phyloP scores from a whole-genome alignment of 2,329 filamentous ascomycete species.

The Calonectria fujianensis region DNA sequence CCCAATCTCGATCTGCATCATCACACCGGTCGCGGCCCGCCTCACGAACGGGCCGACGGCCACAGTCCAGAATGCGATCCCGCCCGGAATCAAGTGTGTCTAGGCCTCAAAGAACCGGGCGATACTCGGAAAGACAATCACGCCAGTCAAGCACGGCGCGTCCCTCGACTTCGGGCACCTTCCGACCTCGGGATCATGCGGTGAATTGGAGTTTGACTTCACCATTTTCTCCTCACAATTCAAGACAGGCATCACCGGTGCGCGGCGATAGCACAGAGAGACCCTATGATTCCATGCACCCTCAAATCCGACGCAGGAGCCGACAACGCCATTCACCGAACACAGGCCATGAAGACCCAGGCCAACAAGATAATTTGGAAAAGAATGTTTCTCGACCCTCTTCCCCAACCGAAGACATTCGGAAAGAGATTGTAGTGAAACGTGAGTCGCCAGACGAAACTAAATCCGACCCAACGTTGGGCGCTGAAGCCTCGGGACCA shows the following conservation, averaged over 20 bases:
- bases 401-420: neutral
- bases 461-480: neutral
- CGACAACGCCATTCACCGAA: neutral
- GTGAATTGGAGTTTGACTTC: neutral
- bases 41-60: neutral
- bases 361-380: neutral
- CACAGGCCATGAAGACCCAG: neutral
- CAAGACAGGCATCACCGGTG: neutral
- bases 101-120: neutral
- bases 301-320: neutral
- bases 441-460: neutral
- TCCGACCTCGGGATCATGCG: neutral
- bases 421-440: neutral
- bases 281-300: neutral
- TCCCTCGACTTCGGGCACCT: neutral
- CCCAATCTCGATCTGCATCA: neutral
- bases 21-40: too few species aligned
- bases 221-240: neutral
- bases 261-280: neutral
- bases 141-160: neutral
- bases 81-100: neutral
- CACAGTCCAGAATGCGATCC: neutral
- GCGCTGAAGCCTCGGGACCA: neutral
- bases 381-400: neutral
- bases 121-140: neutral